phyloP scores from a whole-genome alignment of 2,329 filamentous ascomycete genomes.

The Colletotrichum sp. region DNA sequence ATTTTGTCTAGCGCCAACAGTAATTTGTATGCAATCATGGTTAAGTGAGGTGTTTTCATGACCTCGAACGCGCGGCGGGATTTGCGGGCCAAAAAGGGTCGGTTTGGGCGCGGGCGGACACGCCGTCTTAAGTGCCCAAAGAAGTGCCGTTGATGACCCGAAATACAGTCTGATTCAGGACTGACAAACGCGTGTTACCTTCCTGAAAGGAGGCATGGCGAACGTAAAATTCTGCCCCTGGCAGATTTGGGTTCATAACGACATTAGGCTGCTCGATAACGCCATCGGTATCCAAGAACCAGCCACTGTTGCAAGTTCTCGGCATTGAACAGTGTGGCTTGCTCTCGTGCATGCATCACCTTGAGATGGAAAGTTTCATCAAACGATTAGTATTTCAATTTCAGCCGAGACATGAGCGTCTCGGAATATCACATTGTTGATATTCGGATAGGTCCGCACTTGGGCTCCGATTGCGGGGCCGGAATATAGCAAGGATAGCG shows the following conservation, averaged over 20 bases:
- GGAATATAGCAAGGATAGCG: not conserved
- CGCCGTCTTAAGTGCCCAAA: not conserved
- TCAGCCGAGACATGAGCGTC: not conserved
- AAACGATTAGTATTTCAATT: not conserved
- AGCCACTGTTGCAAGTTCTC: not conserved
- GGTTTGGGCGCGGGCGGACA: not conserved
- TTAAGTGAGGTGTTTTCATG: not conserved
- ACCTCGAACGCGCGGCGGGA: not conserved
- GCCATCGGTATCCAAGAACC: not conserved
- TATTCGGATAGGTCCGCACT: not conserved
- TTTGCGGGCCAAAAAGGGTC: not conserved
- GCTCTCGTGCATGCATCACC: accelerated
- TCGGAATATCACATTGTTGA: not conserved
- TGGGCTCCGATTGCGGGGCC: not conserved
- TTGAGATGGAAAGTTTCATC: not conserved
- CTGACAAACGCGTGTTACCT: not conserved
- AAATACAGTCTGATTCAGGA: not conserved
- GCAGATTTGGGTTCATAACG: slow-evolving; percentile 11
- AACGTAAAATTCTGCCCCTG: not conserved
- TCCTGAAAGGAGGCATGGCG: not conserved
- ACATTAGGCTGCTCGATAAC: slow-evolving; percentile 9
- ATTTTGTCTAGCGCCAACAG: not conserved
- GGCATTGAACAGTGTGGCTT: not conserved
- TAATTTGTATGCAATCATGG: not conserved
- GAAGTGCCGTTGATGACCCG: not conserved